Evolutionary conservation across 2,329 filamentous ascomycete species (phyloP).

Genomic region (Fusarium oxysporum): DNA sequence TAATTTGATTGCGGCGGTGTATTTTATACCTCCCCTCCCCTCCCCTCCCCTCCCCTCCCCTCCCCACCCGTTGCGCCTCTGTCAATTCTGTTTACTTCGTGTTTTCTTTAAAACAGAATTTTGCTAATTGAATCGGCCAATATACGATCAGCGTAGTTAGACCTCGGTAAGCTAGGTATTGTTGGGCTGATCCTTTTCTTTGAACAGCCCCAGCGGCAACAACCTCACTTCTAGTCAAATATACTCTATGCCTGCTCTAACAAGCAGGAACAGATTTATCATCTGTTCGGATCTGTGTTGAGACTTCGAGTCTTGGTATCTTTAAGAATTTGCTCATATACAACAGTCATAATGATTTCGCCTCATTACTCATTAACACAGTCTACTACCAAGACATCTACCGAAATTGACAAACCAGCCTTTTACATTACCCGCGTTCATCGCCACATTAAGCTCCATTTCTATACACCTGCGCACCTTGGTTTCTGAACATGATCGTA

Average conservation of each 20-base stretch:
- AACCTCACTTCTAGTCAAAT: not conserved
- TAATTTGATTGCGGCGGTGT: not conserved
- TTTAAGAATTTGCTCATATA: slow-evolving; percentile 17
- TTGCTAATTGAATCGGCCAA: not conserved
- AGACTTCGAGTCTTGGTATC: slow-evolving; percentile 7
- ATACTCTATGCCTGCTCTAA: not conserved
- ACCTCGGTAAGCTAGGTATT: not conserved
- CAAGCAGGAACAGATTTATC: not conserved
- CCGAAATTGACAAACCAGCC: slow-evolving; percentile 21
- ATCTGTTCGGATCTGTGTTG: not conserved
- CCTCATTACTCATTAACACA: slow-evolving; percentile 41
- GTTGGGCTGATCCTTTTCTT: not conserved
- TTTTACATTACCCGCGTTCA: slow-evolving; percentile 22
- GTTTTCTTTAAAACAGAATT: not conserved
- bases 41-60: too few species aligned
- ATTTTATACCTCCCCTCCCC: not conserved
- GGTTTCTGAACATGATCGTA: slow-evolving; percentile 83
- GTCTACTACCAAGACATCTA: slow-evolving; percentile 29
- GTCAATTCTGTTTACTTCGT: not conserved
- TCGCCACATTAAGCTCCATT: slow-evolving; percentile 68
- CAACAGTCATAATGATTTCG: slow-evolving; percentile 15
- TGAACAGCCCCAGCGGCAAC: not conserved
- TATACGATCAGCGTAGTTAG: not conserved
- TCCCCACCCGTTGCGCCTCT: not conserved
- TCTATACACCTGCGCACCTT: slow-evolving; percentile 79